A percentile compares a stretch with the other conserved stretches of the same genome.
Evolutionary conservation across 306 rosid genomes (phyloP).

Genomic region (Dalbergia cultrata): DNA sequence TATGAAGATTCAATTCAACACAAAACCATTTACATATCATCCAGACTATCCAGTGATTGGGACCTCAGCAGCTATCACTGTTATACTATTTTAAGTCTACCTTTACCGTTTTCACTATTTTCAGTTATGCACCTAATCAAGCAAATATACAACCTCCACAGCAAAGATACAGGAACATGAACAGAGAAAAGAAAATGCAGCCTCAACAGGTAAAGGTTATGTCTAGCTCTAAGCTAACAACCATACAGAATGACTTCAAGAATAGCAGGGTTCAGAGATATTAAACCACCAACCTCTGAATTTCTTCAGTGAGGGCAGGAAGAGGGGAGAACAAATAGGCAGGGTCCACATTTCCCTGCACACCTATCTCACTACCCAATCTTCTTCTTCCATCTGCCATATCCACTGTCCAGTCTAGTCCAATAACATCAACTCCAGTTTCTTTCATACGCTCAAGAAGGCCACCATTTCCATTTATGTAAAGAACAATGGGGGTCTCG

Average conservation of each 20-base stretch:
- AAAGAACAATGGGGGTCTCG: constrained; percentile 82
- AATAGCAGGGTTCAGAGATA: background rate
- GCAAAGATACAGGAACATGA: constrained; percentile 3
- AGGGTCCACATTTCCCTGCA: constrained; percentile 98
- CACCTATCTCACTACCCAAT: constrained; percentile 77
- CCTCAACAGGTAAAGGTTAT: constrained; percentile 1
- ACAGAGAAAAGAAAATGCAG: background rate
- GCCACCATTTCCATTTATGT: constrained; percentile 97
- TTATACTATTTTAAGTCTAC: background rate
- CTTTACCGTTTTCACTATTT: background rate
- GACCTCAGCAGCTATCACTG: background rate
- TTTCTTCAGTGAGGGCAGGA: constrained; percentile 82
- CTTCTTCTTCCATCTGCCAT: constrained; percentile 94
- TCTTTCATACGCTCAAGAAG: constrained; percentile 95
- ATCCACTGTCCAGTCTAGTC: constrained; percentile 98
- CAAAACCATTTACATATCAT: constrained; percentile 15
- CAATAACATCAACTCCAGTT: constrained; percentile 90
- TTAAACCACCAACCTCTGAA: constrained; percentile 75
- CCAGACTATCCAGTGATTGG: background rate
- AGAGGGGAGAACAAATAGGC: constrained; percentile 91
- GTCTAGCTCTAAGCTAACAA: constrained; percentile 4
- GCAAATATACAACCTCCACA: constrained; percentile 24
- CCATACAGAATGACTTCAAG: constrained; percentile 23
- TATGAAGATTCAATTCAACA: constrained; percentile 26
- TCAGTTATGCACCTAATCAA: constrained; percentile 9